These are phyloP conservation scores for Globisporangium ultimum DNA, from an alignment of 352 stramenopile genomes.

Conservation along the genomic window DNA sequence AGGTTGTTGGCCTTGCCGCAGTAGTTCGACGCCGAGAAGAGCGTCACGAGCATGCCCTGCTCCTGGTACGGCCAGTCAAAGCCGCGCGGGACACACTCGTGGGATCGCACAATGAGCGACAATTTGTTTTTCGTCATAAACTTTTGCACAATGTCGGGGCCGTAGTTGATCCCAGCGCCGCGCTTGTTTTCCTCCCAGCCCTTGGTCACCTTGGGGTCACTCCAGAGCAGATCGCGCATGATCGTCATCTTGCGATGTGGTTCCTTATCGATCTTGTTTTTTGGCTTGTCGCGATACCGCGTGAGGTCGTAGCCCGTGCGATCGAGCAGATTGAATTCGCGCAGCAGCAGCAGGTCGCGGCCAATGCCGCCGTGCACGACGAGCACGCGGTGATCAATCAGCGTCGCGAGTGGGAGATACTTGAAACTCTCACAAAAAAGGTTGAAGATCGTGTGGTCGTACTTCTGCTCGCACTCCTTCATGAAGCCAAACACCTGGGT, in stretches of 20 bases:
- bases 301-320: constrained; percentile 74
- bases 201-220: constrained; percentile 60
- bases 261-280: constrained; percentile 42
- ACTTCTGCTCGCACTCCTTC: constrained; percentile 84
- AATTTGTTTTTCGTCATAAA: constrained; percentile 87
- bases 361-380: constrained; percentile 77
- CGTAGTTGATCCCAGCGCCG: constrained; percentile 74
- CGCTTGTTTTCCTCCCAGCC: constrained; percentile 82
- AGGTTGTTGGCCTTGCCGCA: constrained; percentile 84
- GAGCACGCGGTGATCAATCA: constrained; percentile 74
- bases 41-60: constrained; percentile 82
- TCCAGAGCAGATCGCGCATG: constrained; percentile 83
- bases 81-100: constrained; percentile 79
- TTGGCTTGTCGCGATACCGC: constrained; percentile 62
- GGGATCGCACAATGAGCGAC: constrained; percentile 75
- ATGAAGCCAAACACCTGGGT: constrained; percentile 87
- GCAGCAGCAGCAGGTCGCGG: constrained; percentile 49
- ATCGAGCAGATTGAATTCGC: constrained; percentile 59
- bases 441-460: constrained; percentile 75
- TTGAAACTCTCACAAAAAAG: constrained; percentile 82
- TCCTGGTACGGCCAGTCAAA: constrained; percentile 81
- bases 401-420: constrained; percentile 66
- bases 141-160: constrained; percentile 75
- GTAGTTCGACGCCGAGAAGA: constrained; percentile 88
- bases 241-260: constrained; percentile 60